A percentile compares a stretch with the other conserved stretches of the same genome.
Evolutionary conservation across 2,329 filamentous ascomycete genomes (phyloP).

Genomic region (Ophiostoma triangulosporum): DNA sequence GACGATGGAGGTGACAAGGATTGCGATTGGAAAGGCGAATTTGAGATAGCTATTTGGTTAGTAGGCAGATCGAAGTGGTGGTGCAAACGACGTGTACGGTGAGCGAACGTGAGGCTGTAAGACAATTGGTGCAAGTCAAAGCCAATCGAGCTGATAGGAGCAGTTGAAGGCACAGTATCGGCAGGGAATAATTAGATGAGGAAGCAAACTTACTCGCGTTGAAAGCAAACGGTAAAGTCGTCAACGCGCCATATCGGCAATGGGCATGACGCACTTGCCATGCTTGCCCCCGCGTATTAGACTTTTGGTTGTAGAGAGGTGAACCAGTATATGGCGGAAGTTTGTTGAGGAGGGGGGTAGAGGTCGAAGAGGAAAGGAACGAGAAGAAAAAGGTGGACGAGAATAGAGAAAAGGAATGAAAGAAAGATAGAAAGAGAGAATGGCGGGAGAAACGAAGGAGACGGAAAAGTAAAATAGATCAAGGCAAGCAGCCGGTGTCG

Average conservation of each 20-base stretch:
- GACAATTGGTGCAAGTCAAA: not conserved
- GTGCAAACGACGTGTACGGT: not conserved
- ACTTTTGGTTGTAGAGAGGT: slow-evolving; percentile 1
- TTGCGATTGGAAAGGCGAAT: slow-evolving; percentile 62
- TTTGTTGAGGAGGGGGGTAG: not conserved
- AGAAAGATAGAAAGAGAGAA: not conserved
- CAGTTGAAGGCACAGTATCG: not conserved
- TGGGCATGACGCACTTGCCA: slow-evolving; percentile 41
- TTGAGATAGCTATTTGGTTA: slow-evolving; percentile 54
- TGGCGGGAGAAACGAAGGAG: not conserved
- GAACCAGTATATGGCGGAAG: not conserved
- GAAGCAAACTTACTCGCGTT: slow-evolving; percentile 45
- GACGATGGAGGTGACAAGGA: slow-evolving; percentile 56
- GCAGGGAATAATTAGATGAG: not conserved
- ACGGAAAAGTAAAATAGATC: not conserved
- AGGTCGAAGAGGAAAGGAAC: not conserved
- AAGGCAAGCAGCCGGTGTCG: not conserved
- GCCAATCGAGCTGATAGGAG: not conserved
- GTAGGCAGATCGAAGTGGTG: not conserved
- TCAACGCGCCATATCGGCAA: slow-evolving; percentile 50
- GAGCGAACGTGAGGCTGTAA: not conserved
- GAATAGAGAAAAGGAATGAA: not conserved
- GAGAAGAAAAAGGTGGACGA: not conserved
- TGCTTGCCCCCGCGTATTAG: slow-evolving; percentile 17
- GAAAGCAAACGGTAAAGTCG: slow-evolving; percentile 51